phyloP scores from a whole-genome alignment of 2,329 filamentous ascomycete genomes.

The Plectosphaerella plurivora region DNA sequence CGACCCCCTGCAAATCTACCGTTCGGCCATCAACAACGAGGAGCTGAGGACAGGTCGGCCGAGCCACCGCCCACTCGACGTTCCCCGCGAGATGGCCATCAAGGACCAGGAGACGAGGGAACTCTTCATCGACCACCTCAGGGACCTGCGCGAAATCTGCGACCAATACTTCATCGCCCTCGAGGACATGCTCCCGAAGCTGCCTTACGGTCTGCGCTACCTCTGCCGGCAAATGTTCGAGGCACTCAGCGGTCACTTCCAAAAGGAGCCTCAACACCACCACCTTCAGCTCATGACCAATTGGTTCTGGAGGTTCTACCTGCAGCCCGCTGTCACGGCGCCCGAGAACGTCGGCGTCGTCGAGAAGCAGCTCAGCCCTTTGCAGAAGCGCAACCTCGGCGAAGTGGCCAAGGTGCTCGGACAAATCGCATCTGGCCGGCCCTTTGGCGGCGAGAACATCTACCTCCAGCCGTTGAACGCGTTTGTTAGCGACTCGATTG shows the following conservation, averaged over 20 bases:
- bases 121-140: conserved; percentile 89
- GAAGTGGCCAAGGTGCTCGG: conserved; percentile 90
- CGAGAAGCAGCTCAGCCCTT: conserved; percentile 80
- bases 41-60: conserved; percentile 86
- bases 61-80: conserved; percentile 75
- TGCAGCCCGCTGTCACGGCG: conserved; percentile 82
- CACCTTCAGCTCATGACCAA: conserved; percentile 80
- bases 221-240: conserved; percentile 84
- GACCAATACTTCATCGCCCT: conserved; percentile 82
- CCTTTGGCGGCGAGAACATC: conserved; percentile 92
- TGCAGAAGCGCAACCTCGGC: conserved; percentile 87
- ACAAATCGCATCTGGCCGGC: conserved; percentile 81
- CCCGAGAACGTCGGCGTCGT: conserved; percentile 92
- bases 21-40: conserved; percentile 93
- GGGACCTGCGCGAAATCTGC: conserved; percentile 89
- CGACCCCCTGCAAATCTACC: conserved; percentile 95
- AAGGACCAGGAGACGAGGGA: conserved; percentile 88
- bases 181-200: conserved; percentile 78
- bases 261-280: conserved; percentile 70
- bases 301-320: conserved; percentile 93
- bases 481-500: conserved; percentile 81
- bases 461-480: conserved; percentile 94
- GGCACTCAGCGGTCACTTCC: conserved; percentile 70
- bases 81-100: conserved; percentile 91
- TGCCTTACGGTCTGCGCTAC: conserved; percentile 91